Evolutionary conservation across 2,329 filamentous ascomycete species (phyloP).

Genomic region (Verticillium isaacii): DNA sequence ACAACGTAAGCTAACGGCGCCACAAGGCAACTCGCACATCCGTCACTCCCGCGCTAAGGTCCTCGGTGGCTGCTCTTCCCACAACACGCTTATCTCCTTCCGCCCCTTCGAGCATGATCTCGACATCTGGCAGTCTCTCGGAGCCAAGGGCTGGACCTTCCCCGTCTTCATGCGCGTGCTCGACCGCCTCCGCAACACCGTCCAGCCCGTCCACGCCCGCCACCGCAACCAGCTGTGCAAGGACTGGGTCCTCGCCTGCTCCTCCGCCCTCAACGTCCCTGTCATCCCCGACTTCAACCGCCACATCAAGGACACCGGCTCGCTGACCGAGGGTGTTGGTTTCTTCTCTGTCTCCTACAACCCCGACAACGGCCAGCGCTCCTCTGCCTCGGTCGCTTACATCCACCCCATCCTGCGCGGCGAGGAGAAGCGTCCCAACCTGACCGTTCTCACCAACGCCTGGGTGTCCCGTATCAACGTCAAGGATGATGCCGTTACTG

Average conservation of each 20-base stretch:
- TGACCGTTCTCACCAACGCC: constrained; percentile 81
- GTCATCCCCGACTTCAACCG: constrained; percentile 82
- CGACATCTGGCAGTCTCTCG: constrained; percentile 75
- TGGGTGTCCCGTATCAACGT: constrained; percentile 83
- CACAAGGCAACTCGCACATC: constrained; percentile 79
- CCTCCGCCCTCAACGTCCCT: constrained; percentile 73
- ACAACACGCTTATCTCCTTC: constrained; percentile 93
- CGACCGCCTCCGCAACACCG: constrained; percentile 82
- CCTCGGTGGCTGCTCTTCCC: constrained; percentile 84
- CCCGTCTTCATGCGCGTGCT: constrained; percentile 76
- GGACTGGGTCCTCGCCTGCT: constrained; percentile 83
- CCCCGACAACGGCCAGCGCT: constrained; percentile 78
- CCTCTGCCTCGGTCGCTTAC: constrained; percentile 85
- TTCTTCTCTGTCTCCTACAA: constrained; percentile 93
- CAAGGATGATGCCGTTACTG: constrained; percentile 63
- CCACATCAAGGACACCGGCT: constrained; percentile 69
- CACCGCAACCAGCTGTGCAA: constrained; percentile 89
- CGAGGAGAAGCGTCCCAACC: constrained; percentile 75
- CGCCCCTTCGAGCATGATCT: constrained; percentile 86
- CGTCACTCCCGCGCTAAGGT: constrained; percentile 90
- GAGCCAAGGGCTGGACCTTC: constrained; percentile 83
- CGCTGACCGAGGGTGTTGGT: constrained; percentile 71
- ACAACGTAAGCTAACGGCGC: not conserved
- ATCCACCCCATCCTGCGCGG: constrained; percentile 86
- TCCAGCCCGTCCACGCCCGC: constrained; percentile 79